Evolutionary conservation across 495 filamentous ascomycete genomes (phyloP), one percentile per base, ranked within the genome.

Genomic region (Collariella sp.): DNA sequence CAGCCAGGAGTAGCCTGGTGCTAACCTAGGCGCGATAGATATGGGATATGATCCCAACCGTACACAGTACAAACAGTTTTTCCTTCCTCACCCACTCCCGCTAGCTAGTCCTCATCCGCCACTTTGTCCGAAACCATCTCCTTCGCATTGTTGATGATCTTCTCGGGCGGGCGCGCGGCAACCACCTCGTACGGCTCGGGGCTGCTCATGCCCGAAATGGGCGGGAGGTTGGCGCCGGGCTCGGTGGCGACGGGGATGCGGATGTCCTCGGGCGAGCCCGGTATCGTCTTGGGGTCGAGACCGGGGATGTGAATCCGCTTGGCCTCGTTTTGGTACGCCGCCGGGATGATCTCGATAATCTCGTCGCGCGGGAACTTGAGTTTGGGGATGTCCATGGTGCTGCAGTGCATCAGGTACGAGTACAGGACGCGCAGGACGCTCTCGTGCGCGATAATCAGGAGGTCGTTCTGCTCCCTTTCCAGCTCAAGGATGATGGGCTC

Each of bases 401-500:
- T 89, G 71, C 94, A 97, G 54, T 95, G 94, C 94, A 97, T 97
- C 34, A 97, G 78, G 65, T 99, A 99, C 12, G 91, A 91, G 64
- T 97, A 99, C 22, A 99, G 75, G 39, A 99, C 94, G 45, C 94
- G 87, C 43, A 99, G 75, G 12, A 99, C 94, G 55, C 87, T 91
- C 69, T 99, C 94, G 64, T 99, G 94, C 13, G 94, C 94, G 66
- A 99, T 96, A 58, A 99, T 96, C 26, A 99, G 76, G 36, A 99
- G 76, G 69, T 99, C 94, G 54, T 94, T 95, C 64, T 96, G 87
- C 67, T 99, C 93, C 33, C 94, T 86, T 70, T 99, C 94, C 3
- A 99, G 79, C 69, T 99, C 94, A 10, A 99, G 80, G 67, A 99
- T 99, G 56, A 99, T 93, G 9, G 94, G 94, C 69, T 99, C 94